phyloP scores from a whole-genome alignment of 2,329 filamentous ascomycete genomes.

The Stemphylium beticola region DNA sequence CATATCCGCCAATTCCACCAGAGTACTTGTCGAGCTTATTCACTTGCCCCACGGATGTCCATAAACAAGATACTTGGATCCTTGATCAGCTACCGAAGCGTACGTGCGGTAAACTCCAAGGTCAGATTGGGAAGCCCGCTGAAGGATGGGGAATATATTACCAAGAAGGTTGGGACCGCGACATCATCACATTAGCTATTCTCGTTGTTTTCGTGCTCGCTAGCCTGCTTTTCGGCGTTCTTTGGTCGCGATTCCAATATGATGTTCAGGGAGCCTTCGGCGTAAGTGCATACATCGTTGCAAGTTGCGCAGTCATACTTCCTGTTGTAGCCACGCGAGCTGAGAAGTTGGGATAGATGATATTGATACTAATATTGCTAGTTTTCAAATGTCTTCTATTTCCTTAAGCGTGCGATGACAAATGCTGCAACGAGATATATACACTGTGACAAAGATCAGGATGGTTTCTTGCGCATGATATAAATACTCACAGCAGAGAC shows the following conservation, averaged over 20 bases:
- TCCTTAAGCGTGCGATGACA: slow-evolving; percentile 8
- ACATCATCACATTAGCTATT: slow-evolving; percentile 16
- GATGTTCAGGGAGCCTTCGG: slow-evolving; percentile 37
- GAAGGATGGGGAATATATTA: slow-evolving; percentile 40
- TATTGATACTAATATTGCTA: not conserved
- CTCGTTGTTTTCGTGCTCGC: slow-evolving; percentile 20
- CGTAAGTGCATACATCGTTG: slow-evolving; percentile 20
- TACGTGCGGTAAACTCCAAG: slow-evolving; percentile 24
- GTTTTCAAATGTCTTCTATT: not conserved
- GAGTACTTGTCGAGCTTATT: slow-evolving; percentile 29
- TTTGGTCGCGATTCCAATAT: slow-evolving; percentile 29
- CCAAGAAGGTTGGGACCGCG: slow-evolving; percentile 29
- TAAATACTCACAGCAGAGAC: slow-evolving; percentile 39
- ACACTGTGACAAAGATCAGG: slow-evolving; percentile 10
- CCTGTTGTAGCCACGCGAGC: not conserved
- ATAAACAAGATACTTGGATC: slow-evolving; percentile 27
- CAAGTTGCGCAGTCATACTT: slow-evolving; percentile 13
- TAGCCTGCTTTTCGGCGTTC: slow-evolving; percentile 28
- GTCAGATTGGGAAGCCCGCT: slow-evolving; percentile 22
- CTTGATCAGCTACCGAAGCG: slow-evolving; percentile 32
- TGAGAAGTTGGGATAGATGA: not conserved
- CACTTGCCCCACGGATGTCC: slow-evolving; percentile 20
- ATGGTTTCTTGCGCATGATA: too few species aligned
- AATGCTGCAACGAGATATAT: slow-evolving; percentile 17
- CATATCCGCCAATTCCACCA: slow-evolving; percentile 30